These are phyloP conservation scores for Elsinoe necatrix DNA, from an alignment of 2,329 filamentous ascomycete genomes.

Conservation along the genomic window DNA sequence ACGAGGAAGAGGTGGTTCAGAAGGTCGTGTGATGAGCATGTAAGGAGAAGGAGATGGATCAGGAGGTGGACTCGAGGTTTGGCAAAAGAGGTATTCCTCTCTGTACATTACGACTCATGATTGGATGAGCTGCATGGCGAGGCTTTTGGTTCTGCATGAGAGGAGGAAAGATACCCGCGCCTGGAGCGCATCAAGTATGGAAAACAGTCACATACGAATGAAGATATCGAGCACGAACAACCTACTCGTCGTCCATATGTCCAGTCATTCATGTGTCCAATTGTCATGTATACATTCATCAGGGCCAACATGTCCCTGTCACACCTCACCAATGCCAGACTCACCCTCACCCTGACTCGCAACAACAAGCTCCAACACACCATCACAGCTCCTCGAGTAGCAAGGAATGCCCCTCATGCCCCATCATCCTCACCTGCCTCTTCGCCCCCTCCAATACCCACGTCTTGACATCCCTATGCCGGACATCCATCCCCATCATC, in stretches of 20 bases:
- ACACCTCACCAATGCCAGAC: too few relatives aligned
- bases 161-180: slow-evolving; percentile 7
- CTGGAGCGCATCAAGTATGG: neutral
- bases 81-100: neutral
- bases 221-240: neutral
- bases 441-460: slow-evolving; percentile 68
- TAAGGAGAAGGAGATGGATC: neutral
- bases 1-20: neutral
- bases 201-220: slow-evolving; percentile 1
- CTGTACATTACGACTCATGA: slow-evolving; percentile 5
- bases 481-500: slow-evolving; percentile 57
- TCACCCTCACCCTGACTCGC: too few relatives aligned
- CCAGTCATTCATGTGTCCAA: neutral
- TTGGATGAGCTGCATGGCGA: slow-evolving; percentile 6
- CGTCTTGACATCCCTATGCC: slow-evolving; percentile 47
- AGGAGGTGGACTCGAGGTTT: neutral
- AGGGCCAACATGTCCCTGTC: too few relatives aligned
- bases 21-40: slow-evolving; percentile 5
- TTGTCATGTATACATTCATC: too few relatives aligned
- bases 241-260: neutral
- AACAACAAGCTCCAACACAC: neutral
- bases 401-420: slow-evolving; percentile 20
- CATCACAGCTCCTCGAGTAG: slow-evolving; percentile 20
- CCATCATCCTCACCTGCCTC: slow-evolving; percentile 50
- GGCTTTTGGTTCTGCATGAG: neutral